phyloP scores from a whole-genome alignment of 352 stramenopile genomes.

The Blastocystis sp. region DNA sequence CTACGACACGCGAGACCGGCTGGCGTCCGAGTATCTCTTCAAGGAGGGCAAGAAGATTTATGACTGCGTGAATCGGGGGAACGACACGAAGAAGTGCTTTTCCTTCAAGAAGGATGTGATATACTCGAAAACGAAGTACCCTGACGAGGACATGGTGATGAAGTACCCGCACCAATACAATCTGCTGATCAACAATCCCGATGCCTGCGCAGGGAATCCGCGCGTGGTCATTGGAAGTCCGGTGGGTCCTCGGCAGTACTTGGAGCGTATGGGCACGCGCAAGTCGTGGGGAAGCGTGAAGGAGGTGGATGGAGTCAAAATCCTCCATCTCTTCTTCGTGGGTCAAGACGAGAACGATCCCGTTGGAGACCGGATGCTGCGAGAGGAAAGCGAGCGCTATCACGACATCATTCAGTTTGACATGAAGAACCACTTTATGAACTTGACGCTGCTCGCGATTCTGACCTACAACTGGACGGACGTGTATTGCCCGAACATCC shows the following conservation, averaged over 20 bases:
- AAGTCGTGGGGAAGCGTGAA: conserved; percentile 57
- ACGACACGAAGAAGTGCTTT: conserved; percentile 59
- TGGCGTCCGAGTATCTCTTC: conserved; percentile 27
- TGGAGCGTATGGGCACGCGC: conserved; percentile 56
- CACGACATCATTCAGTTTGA: conserved; percentile 67
- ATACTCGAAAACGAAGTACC: conserved; percentile 50
- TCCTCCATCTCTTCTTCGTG: conserved; percentile 47
- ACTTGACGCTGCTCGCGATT: conserved; percentile 53
- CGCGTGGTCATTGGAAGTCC: conserved; percentile 42
- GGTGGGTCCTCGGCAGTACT: conserved; percentile 51
- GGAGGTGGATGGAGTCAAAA: conserved; percentile 41
- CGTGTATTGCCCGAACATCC: conserved; percentile 47
- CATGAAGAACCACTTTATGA: conserved; percentile 68
- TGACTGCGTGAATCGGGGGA: conserved; percentile 34
- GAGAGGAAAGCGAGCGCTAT: conserved; percentile 50
- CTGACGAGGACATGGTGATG: conserved; percentile 62
- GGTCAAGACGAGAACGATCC: conserved; percentile 64
- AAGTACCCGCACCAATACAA: conserved; percentile 64
- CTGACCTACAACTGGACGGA: conserved; percentile 66
- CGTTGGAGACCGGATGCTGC: conserved; percentile 44
- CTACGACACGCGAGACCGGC: background rate
- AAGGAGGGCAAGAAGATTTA: conserved; percentile 42
- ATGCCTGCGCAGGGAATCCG: conserved; percentile 12
- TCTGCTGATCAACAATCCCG: conserved; percentile 42
- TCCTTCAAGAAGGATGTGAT: conserved; percentile 62